Percentiles rank a stretch among this genome's conserved stretches.
phyloP scores from a whole-genome alignment of 495 filamentous ascomycete genomes.

The Emericellopsis terricola region DNA sequence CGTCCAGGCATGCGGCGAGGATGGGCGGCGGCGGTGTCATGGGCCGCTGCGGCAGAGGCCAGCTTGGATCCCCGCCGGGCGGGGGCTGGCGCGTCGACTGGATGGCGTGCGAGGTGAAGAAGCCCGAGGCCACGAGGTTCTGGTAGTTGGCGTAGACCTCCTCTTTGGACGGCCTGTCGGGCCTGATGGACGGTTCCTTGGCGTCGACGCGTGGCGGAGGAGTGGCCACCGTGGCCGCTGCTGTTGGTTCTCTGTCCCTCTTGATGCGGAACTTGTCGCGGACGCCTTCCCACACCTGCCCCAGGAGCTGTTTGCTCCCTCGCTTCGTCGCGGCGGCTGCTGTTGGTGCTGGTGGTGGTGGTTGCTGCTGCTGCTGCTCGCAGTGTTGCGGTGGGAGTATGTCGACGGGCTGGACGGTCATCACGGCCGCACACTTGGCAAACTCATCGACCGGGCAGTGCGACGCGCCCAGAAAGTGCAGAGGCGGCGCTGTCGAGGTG shows the following conservation, averaged over 20 bases:
- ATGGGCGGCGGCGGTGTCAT: neutral
- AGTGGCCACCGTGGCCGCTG: too few species aligned
- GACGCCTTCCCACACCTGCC: slow-evolving; percentile 3
- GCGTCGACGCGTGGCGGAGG: slow-evolving; percentile 5
- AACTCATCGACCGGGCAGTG: slow-evolving; percentile 5
- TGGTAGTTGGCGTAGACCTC: slow-evolving; percentile 27
- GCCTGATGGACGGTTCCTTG: slow-evolving; percentile 1
- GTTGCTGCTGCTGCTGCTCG: neutral
- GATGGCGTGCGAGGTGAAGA: slow-evolving; percentile 29
- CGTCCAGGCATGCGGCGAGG: too few species aligned
- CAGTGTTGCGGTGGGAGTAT: neutral
- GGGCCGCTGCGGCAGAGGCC: slow-evolving; percentile 1
- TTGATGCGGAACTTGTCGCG: neutral
- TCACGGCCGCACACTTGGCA: neutral
- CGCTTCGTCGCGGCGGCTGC: neutral
- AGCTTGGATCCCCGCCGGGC: slow-evolving; percentile 6
- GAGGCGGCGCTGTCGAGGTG: slow-evolving; percentile 47
- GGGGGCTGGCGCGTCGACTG: slow-evolving; percentile 23
- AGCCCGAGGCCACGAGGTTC: slow-evolving; percentile 23
- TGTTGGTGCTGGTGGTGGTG: neutral
- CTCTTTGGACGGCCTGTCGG: slow-evolving; percentile 20
- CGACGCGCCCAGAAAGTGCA: slow-evolving; percentile 37
- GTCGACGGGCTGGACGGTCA: neutral
- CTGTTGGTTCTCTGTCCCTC: too few species aligned
- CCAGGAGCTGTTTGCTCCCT: neutral